Base-by-base conservation (phyloP, 1,139 yeast genomes). In the Protomyces lactucae-debilis region DNA sequence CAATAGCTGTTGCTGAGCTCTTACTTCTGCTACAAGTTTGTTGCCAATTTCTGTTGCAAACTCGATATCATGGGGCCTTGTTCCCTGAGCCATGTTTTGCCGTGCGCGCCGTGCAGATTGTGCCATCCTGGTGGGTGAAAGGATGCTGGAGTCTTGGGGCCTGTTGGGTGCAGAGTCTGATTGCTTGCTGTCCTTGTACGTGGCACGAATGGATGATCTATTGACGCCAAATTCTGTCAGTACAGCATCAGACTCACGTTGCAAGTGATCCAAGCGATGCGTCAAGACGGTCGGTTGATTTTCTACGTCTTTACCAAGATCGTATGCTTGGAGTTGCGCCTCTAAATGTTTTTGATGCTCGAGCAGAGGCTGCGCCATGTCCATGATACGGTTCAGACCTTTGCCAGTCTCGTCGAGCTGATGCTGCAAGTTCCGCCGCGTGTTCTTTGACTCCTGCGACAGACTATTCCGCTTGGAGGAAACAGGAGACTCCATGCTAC, bases 11-110 rank as follows among this genome's bases (percentile, higher is more conserved):
- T 85, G 88, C 65, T 90, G 79, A 67, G 87, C 80, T 69, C 97
- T 82, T 72, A 96, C 89, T 75, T 91, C 95, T 35, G 82, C 78
- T 36, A 91, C 79, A 67, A 91, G 78, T 64, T 86, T 87, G 72
- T 90, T 96, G 74, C 95, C 87, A 68, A 91, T 77, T 1, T 90
- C 95, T 64, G 91, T 87, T 3, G 88, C 89, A 73, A 90, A 90
- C 70, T 86, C 84, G 77, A 88, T 84, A 69, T 89, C 93, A 70
- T 85, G 68, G 2, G 65, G 45, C 9, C 70, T 59, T 18, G 63
- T 16, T 25, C 52, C 28, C 25, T 43, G 48, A 4, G 23, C 23
- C 48, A 43, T 43, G 48, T 43, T 43, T 43, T 43, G 48, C 12
- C 48, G 48, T 10, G 48, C 48, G 23, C 48, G 48, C 48, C 48